phyloP scores from a whole-genome alignment of 2,329 filamentous ascomycete species.

The Neofusicoccum sp. region DNA sequence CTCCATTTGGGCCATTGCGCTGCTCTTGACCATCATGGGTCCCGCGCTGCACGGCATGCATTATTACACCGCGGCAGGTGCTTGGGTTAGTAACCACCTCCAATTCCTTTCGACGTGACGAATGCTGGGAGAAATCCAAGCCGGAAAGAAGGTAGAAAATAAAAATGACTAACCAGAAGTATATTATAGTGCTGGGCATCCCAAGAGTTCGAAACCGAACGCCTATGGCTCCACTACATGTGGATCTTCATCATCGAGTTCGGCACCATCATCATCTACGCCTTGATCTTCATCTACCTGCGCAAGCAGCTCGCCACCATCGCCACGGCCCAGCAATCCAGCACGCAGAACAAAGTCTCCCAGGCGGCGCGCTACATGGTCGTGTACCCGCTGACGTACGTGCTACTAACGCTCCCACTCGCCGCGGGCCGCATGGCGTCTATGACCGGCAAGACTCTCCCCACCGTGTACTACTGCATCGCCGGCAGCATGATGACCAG shows the following conservation, averaged over 20 bases:
- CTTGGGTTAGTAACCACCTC: constrained; percentile 47
- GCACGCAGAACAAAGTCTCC: constrained; percentile 35
- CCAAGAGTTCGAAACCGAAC: constrained; percentile 44
- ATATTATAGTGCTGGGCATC: constrained; percentile 54
- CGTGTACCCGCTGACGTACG: constrained; percentile 68
- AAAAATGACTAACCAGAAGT: neutral
- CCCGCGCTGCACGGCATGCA: constrained; percentile 44
- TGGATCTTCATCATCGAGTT: constrained; percentile 60
- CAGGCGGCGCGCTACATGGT: constrained; percentile 60
- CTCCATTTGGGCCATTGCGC: constrained; percentile 50
- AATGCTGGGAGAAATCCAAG: neutral
- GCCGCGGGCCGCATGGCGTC: constrained; percentile 49
- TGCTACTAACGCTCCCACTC: constrained; percentile 66
- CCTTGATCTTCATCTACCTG: constrained; percentile 23
- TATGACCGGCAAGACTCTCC: constrained; percentile 45
- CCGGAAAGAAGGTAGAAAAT: neutral
- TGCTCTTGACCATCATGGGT: constrained; percentile 51
- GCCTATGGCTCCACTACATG: constrained; percentile 56
- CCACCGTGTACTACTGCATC: constrained; percentile 60
- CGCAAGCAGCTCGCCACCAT: constrained; percentile 42
- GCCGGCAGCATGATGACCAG: constrained; percentile 60
- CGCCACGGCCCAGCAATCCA: constrained; percentile 31
- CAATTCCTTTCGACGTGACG: neutral
- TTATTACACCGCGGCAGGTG: constrained; percentile 53
- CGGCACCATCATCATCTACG: constrained; percentile 31